A percentile compares a stretch with the other conserved stretches of the same genome.
These are phyloP conservation scores for Acrocalymma vagum DNA, from an alignment of 2,329 filamentous ascomycete genomes.

Conservation along the genomic window DNA sequence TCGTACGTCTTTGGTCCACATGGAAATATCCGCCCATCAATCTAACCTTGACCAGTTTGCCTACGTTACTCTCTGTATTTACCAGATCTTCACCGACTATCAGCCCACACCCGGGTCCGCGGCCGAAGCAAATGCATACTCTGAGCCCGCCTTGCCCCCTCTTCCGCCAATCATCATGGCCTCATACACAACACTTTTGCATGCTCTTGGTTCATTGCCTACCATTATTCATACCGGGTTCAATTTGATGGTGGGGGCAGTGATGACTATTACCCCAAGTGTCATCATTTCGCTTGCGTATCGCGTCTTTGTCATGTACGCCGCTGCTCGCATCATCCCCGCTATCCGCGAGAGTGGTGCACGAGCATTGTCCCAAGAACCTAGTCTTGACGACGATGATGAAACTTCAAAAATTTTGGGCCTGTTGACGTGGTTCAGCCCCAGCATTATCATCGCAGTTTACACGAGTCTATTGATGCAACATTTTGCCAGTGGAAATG, in stretches of 20 bases:
- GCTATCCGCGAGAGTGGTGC: conserved; percentile 89
- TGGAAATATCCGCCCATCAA: not conserved
- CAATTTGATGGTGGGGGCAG: conserved; percentile 86
- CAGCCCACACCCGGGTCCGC: conserved; percentile 73
- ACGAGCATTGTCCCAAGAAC: conserved; percentile 82
- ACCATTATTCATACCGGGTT: conserved; percentile 83
- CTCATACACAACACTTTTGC: conserved; percentile 90
- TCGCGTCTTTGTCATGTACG: conserved; percentile 93
- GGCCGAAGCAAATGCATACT: conserved; percentile 60
- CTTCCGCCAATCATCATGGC: conserved; percentile 98
- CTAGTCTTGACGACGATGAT: conserved; percentile 84
- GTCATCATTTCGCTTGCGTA: conserved; percentile 96
- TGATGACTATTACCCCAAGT: conserved; percentile 94
- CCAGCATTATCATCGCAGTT: conserved; percentile 91
- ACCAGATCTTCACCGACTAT: conserved; percentile 99
- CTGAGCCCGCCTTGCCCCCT: conserved; percentile 92
- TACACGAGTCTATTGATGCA: conserved; percentile 96
- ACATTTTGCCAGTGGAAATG: conserved; percentile 78
- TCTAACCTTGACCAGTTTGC: conserved; percentile 67
- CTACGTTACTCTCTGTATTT: conserved; percentile 97
- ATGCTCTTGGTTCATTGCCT: conserved; percentile 83
- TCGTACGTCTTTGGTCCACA: conserved; percentile 64
- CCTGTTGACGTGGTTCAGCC: conserved; percentile 91
- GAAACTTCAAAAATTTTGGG: conserved; percentile 81
- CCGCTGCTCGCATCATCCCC: conserved; percentile 93